phyloP scores from a whole-genome alignment of 2,329 filamentous ascomycete species.

The Mariannaea sp. region DNA sequence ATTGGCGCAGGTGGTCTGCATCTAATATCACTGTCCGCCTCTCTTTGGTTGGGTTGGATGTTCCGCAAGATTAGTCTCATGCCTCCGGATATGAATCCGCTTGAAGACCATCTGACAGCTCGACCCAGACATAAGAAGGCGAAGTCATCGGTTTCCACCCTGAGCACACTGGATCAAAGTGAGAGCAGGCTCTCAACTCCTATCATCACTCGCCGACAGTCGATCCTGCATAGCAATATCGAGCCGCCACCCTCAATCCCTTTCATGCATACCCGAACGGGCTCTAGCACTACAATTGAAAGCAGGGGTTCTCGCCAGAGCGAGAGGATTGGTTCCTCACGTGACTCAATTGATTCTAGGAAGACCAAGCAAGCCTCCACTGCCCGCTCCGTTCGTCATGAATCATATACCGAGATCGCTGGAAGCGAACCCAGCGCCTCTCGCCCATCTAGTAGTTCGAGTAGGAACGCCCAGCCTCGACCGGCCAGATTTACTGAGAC shows the following conservation, averaged over 20 bases:
- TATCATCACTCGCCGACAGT: constrained; percentile 49
- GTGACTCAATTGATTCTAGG: constrained; percentile 50
- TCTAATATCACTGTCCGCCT: constrained; percentile 69
- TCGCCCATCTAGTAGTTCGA: constrained; percentile 32
- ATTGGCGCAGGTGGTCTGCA: constrained; percentile 70
- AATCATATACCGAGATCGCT: constrained; percentile 57
- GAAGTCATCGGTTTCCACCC: constrained; percentile 59
- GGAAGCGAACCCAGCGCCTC: constrained; percentile 46
- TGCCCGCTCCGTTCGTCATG: constrained; percentile 43
- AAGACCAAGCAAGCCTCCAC: constrained; percentile 55
- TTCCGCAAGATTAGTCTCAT: constrained; percentile 83
- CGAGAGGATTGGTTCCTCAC: constrained; percentile 53
- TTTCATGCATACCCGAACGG: constrained; percentile 77
- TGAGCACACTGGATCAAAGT: constrained; percentile 46
- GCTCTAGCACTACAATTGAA: constrained; percentile 62
- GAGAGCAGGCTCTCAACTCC: constrained; percentile 65
- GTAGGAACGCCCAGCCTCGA: constrained; percentile 42
- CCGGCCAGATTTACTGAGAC: constrained; percentile 57
- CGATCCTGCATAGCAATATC: constrained; percentile 51
- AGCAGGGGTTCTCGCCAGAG: constrained; percentile 63
- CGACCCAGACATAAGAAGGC: constrained; percentile 75
- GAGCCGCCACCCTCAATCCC: constrained; percentile 65
- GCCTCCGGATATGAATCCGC: constrained; percentile 93
- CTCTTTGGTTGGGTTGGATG: constrained; percentile 74
- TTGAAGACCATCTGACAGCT: constrained; percentile 84